These are phyloP conservation scores for Clonostachys rhizophaga DNA, from an alignment of 2,329 filamentous ascomycete species.

Conservation along the genomic window DNA sequence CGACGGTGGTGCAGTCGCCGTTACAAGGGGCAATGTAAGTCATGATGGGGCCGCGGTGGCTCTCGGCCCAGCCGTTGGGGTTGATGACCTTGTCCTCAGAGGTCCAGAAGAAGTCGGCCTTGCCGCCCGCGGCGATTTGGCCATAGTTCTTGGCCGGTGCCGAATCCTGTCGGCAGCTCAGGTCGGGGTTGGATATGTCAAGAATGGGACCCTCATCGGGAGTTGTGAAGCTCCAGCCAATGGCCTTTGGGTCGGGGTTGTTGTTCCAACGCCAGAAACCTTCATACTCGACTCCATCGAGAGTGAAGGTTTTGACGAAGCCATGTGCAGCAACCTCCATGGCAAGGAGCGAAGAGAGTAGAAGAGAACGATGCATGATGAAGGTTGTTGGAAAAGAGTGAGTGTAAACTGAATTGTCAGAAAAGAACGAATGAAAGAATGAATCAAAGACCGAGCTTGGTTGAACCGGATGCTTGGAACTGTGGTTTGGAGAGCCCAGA, in stretches of 20 bases:
- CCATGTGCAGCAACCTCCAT: constrained; percentile 14
- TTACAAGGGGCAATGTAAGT: constrained; percentile 31
- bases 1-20: constrained; percentile 24
- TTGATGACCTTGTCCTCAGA: constrained; percentile 17
- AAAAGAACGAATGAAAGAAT: too few relatives aligned
- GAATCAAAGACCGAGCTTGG: too few relatives aligned
- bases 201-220: constrained; percentile 44
- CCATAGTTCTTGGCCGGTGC: constrained; percentile 26
- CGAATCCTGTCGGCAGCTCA: constrained; percentile 32
- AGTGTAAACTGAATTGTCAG: neutral
- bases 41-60: constrained; percentile 26
- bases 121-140: constrained; percentile 27
- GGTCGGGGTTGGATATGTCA: constrained; percentile 28
- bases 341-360: constrained; percentile 8
- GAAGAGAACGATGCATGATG: constrained; percentile 8
- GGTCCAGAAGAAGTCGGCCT: constrained; percentile 32
- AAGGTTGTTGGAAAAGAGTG: neutral
- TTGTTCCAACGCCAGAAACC: constrained; percentile 21
- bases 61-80: constrained; percentile 19
- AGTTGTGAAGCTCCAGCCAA: constrained; percentile 34
- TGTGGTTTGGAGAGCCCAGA: too few relatives aligned
- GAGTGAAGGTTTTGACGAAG: constrained; percentile 12
- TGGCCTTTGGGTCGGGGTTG: constrained; percentile 18
- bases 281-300: constrained; percentile 24
- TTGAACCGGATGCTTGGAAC: too few relatives aligned